Base-by-base conservation (phyloP, 352 stramenopile genomes). In the Globisporangium irregulare region DNA sequence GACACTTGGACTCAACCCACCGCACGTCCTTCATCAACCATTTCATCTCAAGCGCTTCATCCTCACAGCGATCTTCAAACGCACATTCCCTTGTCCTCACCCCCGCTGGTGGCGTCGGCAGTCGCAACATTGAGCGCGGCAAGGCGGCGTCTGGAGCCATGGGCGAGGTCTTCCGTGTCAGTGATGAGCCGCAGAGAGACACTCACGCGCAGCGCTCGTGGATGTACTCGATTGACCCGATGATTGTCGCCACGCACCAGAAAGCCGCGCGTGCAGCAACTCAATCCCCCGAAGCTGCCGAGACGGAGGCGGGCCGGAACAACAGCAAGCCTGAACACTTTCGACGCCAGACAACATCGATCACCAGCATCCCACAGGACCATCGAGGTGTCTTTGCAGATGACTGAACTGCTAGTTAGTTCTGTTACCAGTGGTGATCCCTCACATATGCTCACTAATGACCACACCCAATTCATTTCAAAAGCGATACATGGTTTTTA, bases 221-320 rank as follows among this genome's bases (percentile, higher is more conserved):
- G 85, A 72, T 92, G 74, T 93, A 93, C 64, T 90, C 82, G 4
- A 81, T 72, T 18, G 82, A 93, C 43, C 84, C 85, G 1, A 91
- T 92, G 80, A 82, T 93, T 29, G 50, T 53, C 3, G 71, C 70
- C 8, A 84, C 86, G 70, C 74, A 83, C 14, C 73, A 76, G 41
- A 76, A 72, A 53, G 69, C 67, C 25, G 67, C 59, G 0, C 67
- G 66, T 34, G 68, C 60, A 22, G 66, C 64, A 34, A 34, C 63
- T n/a, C 46, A 67, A 38, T 22, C n/a, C 1, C 29, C 67, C 4
- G 32, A 64, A 38, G 25, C 20, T n/a, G 55, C 27, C 4, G 55
- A 48, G n/a, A 41, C 38, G 29, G 60, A 77, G 14, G 51, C 50
- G 3, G 53, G 76, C 55, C 18, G 5, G 56, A 29, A n/a, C 22